phyloP scores from a whole-genome alignment of 169 alveolate genomes.

The Pseudocohnilembus persalinus region DNA sequence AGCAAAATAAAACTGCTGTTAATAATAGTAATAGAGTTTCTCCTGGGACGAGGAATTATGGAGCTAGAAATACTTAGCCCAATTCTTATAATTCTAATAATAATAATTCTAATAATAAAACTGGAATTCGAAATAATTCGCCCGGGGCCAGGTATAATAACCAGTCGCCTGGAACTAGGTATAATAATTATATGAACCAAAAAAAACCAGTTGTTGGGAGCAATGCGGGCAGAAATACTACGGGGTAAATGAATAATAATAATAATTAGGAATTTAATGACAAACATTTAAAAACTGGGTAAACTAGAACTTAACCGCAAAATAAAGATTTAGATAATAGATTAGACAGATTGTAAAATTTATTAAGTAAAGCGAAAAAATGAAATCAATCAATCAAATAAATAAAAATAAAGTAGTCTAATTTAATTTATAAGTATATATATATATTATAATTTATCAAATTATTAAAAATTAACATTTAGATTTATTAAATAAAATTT shows the following conservation, averaged over 20 bases:
- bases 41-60: conserved; percentile 7
- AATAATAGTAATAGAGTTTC: conserved; percentile 12
- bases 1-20: not conserved
- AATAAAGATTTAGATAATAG: conserved; percentile 14
- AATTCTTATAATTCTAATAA: not conserved
- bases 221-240: not conserved
- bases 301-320: not conserved
- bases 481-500: too few relatives aligned
- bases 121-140: not conserved
- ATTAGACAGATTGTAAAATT: conserved; percentile 14
- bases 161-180: conserved; percentile 17
- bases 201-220: not conserved
- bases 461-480: too few relatives aligned
- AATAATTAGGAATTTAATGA: not conserved
- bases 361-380: conserved; percentile 25
- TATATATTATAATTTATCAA: too few relatives aligned
- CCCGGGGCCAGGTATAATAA: not conserved
- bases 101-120: not conserved
- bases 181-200: conserved; percentile 6
- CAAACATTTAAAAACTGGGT: not conserved
- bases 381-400: too few relatives aligned
- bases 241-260: not conserved
- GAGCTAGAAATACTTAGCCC: not conserved
- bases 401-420: too few relatives aligned
- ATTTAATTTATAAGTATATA: too few relatives aligned